Evolutionary conservation across 176 grass and related monocot species (phyloP).

Genomic region (Musa beccarii): DNA sequence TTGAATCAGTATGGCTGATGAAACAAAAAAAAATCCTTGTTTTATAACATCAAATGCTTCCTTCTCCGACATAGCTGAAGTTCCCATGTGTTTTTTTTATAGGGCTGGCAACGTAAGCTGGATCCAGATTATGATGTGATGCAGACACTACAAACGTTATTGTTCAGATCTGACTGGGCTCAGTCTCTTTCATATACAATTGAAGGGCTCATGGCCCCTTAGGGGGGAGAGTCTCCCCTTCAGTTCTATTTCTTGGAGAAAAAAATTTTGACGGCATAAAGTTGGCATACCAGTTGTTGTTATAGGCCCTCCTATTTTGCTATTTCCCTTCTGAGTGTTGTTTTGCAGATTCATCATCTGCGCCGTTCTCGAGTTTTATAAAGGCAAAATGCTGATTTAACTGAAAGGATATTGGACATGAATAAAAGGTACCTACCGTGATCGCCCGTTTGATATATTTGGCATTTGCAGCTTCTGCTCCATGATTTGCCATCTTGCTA

Average conservation of each 20-base stretch:
- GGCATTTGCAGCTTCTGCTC: not conserved
- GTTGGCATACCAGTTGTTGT: not conserved
- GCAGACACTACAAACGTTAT: conserved; percentile 70
- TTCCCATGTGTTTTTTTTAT: conserved; percentile 12
- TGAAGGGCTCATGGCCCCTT: conserved; percentile 82
- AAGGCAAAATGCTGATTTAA: not conserved
- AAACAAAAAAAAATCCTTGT: not conserved
- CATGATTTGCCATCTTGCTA: not conserved
- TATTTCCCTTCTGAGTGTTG: not conserved
- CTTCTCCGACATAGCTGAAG: not conserved
- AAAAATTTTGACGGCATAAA: conserved; percentile 3
- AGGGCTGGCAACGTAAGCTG: conserved; percentile 98
- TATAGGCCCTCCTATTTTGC: not conserved
- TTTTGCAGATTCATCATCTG: not conserved
- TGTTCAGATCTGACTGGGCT: conserved; percentile 92
- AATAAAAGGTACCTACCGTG: not conserved
- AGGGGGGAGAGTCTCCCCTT: not conserved
- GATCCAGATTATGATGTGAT: conserved; percentile 97
- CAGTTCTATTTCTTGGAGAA: not conserved
- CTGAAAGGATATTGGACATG: not conserved
- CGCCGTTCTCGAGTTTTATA: too few species aligned
- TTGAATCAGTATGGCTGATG: not conserved
- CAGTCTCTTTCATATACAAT: conserved; percentile 87
- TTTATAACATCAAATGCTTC: not conserved
- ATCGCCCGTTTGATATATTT: not conserved